Conservation (phyloP, 2,329 filamentous ascomycete species). For the Pseudogymnoascus sp. region DNA sequence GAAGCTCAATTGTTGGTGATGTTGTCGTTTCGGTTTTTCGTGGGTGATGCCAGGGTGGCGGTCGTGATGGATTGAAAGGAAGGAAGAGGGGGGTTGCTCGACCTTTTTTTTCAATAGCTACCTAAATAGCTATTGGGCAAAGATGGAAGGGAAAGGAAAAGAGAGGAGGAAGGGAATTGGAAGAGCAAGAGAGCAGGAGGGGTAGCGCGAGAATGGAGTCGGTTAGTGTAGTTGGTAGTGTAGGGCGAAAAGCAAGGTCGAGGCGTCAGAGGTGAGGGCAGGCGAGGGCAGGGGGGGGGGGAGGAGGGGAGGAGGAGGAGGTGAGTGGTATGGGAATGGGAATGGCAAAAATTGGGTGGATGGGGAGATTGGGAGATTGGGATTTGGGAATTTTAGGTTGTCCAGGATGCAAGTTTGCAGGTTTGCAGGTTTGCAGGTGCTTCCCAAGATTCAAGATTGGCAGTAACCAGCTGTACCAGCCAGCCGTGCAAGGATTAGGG, state of each 20-base stretch:
- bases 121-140: not conserved
- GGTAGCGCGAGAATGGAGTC: not conserved
- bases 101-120: not conserved
- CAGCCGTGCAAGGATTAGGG: too few relatives aligned
- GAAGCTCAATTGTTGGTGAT: not conserved
- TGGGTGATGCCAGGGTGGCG: not conserved
- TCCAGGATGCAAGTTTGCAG: not conserved
- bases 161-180: conserved; percentile 4
- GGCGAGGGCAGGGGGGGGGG: not conserved
- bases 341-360: not conserved
- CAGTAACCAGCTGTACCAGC: too few relatives aligned
- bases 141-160: not conserved
- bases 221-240: not conserved
- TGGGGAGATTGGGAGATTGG: not conserved
- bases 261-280: not conserved
- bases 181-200: conserved; percentile 8
- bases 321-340: not conserved
- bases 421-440: too few relatives aligned
- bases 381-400: not conserved
- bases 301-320: not conserved
- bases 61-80: not conserved
- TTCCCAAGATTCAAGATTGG: not conserved
- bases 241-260: not conserved
- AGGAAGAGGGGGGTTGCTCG: not conserved
- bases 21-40: not conserved